Evolutionary conservation across 495 filamentous ascomycete species (phyloP).

Genomic region (Pyronema domesticum): DNA sequence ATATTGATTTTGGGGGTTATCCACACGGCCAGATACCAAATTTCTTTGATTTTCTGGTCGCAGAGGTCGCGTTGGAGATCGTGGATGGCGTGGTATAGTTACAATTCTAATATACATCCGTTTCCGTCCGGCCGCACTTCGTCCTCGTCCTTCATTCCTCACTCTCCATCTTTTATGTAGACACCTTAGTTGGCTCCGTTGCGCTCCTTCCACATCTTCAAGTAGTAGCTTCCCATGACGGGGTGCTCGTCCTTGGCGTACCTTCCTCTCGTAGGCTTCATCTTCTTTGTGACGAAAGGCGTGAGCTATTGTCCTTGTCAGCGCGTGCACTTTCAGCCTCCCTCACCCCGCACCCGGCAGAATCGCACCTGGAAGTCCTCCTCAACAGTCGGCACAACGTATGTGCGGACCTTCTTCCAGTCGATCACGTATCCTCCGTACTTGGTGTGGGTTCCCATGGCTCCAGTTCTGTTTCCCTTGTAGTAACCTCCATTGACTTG

Average conservation of each 20-base stretch:
- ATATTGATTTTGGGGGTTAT: no score
- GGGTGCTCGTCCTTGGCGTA: conserved; percentile 34
- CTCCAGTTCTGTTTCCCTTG: conserved; percentile 80
- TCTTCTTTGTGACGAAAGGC: conserved; percentile 60
- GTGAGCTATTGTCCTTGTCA: conserved; percentile 43
- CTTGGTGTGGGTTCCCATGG: conserved; percentile 72
- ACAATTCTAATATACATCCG: neutral
- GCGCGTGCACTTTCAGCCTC: neutral
- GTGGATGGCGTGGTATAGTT: no score
- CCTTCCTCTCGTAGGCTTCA: conserved; percentile 33
- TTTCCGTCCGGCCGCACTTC: neutral
- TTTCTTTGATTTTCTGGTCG: no score
- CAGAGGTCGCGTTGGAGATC: no score
- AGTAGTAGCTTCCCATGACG: conserved; percentile 40
- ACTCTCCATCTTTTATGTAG: neutral
- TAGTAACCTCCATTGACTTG: conserved; percentile 84
- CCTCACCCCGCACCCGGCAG: neutral
- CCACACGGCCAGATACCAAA: no score
- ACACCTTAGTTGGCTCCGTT: conserved; percentile 40
- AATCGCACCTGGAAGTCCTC: conserved; percentile 49
- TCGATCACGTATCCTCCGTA: conserved; percentile 71
- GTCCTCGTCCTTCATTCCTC: no score
- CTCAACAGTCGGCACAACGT: conserved; percentile 52
- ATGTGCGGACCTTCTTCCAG: conserved; percentile 74
- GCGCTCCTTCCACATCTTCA: conserved; percentile 50